Base-by-base conservation (phyloP, 129 eudicot species). In the Pseudognaphalium luteoalbum region DNA sequence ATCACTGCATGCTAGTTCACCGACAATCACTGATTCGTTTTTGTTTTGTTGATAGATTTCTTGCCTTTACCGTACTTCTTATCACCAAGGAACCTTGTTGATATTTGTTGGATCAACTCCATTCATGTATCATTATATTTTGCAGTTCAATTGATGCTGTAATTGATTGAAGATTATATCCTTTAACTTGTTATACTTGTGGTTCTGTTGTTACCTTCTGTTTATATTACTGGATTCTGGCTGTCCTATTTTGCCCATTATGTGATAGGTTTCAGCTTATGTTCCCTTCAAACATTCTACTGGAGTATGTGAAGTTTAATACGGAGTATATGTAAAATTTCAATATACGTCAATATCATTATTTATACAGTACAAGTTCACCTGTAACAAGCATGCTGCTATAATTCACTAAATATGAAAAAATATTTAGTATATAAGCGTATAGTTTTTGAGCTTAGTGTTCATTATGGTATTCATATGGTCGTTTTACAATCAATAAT, bases 61-160 rank as follows among this genome's bases (percentile, higher is more conserved):
- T 33, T 17, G 60, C 47, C 58, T 77, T 71, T 17, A 33, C 10
- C 10, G 6, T 72, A 71, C 66, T 65, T 64, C 15, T 54, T 39
- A 73, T 56, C 79, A 57, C 61, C 83, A 66, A 66, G 83, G 74
- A 80, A 80, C 47, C 79, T 80, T 80, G 83, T 63, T 73, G 83
- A 33, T 58, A 72, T 79, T 25, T 80, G 51, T 68, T 73, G 78
- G 69, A 56, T 66, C 30, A 66, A 73, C 63, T 65, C 54, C 70
- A 80, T 66, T 73, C 61, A 73, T 74, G 75, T 73, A 66, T 41
- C 79, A 66, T 56, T 67, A 29, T 39, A 16, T 73, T 57, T 47
- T 80, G 66, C 32, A 20, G 74, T 64, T 64, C 6, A 51, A 58
- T 67, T 67, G 64, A 80, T 66, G 61, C 4, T 80, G 52, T 56